A percentile compares a stretch with the other conserved stretches of the same genome.
Evolutionary conservation across 495 filamentous ascomycete genomes (phyloP).

Genomic region (Clavariopsis aquatica): DNA sequence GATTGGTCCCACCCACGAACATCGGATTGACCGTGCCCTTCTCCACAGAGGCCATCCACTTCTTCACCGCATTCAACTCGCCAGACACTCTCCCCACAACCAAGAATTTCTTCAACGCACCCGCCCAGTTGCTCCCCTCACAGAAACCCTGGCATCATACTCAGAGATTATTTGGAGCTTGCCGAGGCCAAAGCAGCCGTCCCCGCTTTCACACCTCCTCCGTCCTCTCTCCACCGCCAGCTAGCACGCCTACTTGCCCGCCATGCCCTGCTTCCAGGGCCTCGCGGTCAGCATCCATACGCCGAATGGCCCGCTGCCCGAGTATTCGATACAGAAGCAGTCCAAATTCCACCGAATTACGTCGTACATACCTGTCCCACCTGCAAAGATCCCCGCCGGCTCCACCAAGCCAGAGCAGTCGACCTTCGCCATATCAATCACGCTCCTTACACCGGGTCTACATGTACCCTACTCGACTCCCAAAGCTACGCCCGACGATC

Average conservation of each 20-base stretch:
- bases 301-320: slow-evolving; percentile 80
- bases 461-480: slow-evolving; percentile 87
- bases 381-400: slow-evolving; percentile 70
- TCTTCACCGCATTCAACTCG: slow-evolving; percentile 7
- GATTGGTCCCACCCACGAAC: slow-evolving; percentile 16
- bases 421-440: slow-evolving; percentile 95
- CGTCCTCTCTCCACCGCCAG: slow-evolving; percentile 21
- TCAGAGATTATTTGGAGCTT: background rate
- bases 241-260: background rate
- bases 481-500: slow-evolving; percentile 69
- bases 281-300: slow-evolving; percentile 96
- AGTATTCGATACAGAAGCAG: slow-evolving; percentile 94
- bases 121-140: background rate
- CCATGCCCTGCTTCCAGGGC: slow-evolving; percentile 97
- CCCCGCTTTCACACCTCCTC: slow-evolving; percentile 5
- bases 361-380: slow-evolving; percentile 93
- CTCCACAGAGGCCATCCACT: slow-evolving; percentile 11
- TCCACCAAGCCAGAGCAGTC: slow-evolving; percentile 80
- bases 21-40: slow-evolving; percentile 9
- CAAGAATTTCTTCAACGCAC: background rate
- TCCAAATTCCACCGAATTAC: slow-evolving; percentile 87
- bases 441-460: slow-evolving; percentile 83
- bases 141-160: background rate
- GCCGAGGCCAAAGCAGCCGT: slow-evolving; percentile 14
- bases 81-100: background rate